Evolutionary conservation across 352 stramenopile genomes (phyloP).

Genomic region (Pythium brassicae): DNA sequence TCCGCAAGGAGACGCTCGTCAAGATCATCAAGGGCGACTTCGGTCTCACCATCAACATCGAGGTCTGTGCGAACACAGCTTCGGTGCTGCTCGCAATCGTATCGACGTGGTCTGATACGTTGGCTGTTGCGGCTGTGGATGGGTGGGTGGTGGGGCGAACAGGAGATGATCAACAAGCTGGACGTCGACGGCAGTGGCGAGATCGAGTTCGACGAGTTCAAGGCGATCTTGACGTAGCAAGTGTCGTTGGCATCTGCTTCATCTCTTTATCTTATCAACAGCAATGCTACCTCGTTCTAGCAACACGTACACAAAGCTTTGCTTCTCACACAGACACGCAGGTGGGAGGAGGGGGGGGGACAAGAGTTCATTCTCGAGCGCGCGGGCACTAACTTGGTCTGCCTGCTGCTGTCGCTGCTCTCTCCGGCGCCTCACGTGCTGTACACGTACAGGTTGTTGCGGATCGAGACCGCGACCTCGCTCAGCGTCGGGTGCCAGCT

Average conservation of each 20-base stretch:
- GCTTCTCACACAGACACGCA: no score
- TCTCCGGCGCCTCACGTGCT: slow-evolving; percentile 25
- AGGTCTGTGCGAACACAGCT: slow-evolving; percentile 25
- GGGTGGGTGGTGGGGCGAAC: no score
- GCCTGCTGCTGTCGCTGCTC: not conserved
- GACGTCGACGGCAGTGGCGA: slow-evolving; percentile 93
- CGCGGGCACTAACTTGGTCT: not conserved
- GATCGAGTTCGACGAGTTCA: slow-evolving; percentile 97
- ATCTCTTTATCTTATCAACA: not conserved
- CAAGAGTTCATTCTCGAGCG: not conserved
- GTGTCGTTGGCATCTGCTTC: not conserved
- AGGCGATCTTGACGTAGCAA: slow-evolving; percentile 77
- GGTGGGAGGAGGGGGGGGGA: no score
- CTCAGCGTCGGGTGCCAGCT: slow-evolving; percentile 81
- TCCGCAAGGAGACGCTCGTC: slow-evolving; percentile 85
- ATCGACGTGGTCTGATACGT: not conserved
- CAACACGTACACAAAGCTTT: no score
- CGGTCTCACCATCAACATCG: slow-evolving; percentile 96
- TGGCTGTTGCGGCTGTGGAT: not conserved
- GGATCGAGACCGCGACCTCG: slow-evolving; percentile 77
- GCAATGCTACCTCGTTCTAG: not conserved
- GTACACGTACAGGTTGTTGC: slow-evolving; percentile 86
- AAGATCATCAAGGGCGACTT: slow-evolving; percentile 97
- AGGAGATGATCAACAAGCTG: slow-evolving; percentile 96
- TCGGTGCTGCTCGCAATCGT: not conserved